Evolutionary conservation across 805 yeast genomes (phyloP), one percentile per base, ranked within the genome.

Genomic region (Tetrapisispora taiwanensis): DNA sequence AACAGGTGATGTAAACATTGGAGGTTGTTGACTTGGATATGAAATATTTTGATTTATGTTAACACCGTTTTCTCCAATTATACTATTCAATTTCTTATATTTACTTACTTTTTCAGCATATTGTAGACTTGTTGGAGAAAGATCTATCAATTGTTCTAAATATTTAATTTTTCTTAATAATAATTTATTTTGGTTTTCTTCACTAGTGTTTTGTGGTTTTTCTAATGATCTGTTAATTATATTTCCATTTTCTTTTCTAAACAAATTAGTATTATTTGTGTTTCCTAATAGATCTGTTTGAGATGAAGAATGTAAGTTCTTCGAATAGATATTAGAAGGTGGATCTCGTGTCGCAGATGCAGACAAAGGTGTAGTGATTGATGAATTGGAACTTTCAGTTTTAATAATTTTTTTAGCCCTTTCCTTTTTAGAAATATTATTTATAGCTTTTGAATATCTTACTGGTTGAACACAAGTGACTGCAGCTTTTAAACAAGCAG

Each of bases 391-490:
- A n/a, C 8, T 27, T 26, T 27, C 26, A 7, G 10, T 18, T 27
- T 26, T 27, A 12, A 17, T 14, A 14, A 18, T 9, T 8, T 30
- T 30, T n/a, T 30, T n/a, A 4, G 34, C 10, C 14, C 18, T 30
- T 7, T 40, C 37, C 12, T 34, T 28, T 18, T 28, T 34, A 4
- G 39, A 27, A 22, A 50, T 44, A 4, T 30, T 24, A 7, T 39
- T 36, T 7, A 22, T 26, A 13, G 39, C 45, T 7, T 36, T 19
- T 8, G 26, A 71, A 49, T 79, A 79, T 43, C 77, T 70, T 3
- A 76, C 77, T 0, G 87, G 87, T 56, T 79, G 81, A 3, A 78
- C 66, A 58, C 86, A 79, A 46, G 70, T 63, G 7, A 72, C 76
- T 27, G 74, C 76, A 0, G 84, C 80, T 52, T 78, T 78, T 42